These are phyloP conservation scores for Trypanosoma brucei DNA, from an alignment of 208 protist genomes.

Conservation along the genomic window DNA sequence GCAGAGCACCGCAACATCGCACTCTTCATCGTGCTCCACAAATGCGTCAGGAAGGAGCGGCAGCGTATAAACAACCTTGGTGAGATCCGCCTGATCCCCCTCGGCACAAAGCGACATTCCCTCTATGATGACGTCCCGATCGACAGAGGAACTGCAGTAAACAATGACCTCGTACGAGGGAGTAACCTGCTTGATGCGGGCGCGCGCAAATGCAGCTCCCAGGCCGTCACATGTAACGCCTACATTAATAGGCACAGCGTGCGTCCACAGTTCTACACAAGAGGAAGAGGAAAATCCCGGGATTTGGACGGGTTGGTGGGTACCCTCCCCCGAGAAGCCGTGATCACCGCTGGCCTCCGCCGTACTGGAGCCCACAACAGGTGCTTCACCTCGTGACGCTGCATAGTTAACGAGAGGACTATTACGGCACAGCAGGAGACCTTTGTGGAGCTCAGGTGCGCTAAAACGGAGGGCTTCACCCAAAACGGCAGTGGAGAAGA, in stretches of 20 bases:
- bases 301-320: conserved; percentile 7
- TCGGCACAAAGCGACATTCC: conserved; percentile 4
- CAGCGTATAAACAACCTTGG: conserved; percentile 5
- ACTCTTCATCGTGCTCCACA: conserved; percentile 38
- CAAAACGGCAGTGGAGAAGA: conserved; percentile 43
- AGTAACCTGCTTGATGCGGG: conserved; percentile 28
- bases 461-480: conserved; percentile 58
- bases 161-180: conserved; percentile 9
- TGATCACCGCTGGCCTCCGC: neutral
- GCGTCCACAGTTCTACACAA: conserved; percentile 74
- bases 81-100: neutral
- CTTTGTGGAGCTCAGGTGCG: conserved; percentile 35
- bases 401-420: conserved; percentile 6
- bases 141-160: conserved; percentile 14
- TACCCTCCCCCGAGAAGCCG: conserved; percentile 5
- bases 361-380: neutral
- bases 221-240: conserved; percentile 44
- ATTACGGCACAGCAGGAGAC: conserved; percentile 36
- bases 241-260: conserved; percentile 45
- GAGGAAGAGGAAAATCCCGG: conserved; percentile 44
- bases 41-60: conserved; percentile 13
- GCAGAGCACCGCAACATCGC: conserved; percentile 61
- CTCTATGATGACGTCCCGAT: conserved; percentile 14
- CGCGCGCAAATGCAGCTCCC: conserved; percentile 49
- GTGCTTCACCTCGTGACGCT: neutral